Conservation (phyloP, 495 filamentous ascomycete species). For the Penicillium argentinense region DNA sequence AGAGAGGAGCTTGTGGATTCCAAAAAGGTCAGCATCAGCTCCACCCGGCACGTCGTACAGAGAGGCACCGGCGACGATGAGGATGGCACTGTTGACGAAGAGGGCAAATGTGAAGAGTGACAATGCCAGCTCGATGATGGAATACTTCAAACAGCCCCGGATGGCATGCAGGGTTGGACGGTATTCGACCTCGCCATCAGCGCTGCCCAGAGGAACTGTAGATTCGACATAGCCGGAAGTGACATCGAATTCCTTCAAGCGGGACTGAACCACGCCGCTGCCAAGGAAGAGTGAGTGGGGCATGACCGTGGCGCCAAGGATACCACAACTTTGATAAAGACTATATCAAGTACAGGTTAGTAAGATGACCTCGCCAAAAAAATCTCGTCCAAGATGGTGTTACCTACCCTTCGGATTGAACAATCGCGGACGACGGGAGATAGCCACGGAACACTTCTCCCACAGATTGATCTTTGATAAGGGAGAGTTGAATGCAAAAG, state of each 20-base stretch:
- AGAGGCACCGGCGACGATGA: slow-evolving; percentile 82
- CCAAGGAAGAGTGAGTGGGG: slow-evolving; percentile 88
- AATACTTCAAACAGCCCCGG: slow-evolving; percentile 74
- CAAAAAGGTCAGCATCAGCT: slow-evolving; percentile 71
- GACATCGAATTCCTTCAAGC: slow-evolving; percentile 75
- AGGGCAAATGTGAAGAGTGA: slow-evolving; percentile 89
- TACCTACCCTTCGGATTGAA: slow-evolving; percentile 62
- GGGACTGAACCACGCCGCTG: slow-evolving; percentile 82
- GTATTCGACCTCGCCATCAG: slow-evolving; percentile 60
- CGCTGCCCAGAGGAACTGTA: slow-evolving; percentile 35
- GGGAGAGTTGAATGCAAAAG: slow-evolving; percentile 84
- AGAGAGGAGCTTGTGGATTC: slow-evolving; percentile 76
- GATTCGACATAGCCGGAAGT: slow-evolving; percentile 55
- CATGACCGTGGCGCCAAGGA: slow-evolving; percentile 93
- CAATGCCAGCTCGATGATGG: slow-evolving; percentile 69
- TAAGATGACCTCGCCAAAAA: background rate
- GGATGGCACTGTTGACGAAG: slow-evolving; percentile 90
- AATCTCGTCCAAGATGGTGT: too few relatives aligned
- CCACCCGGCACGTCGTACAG: slow-evolving; percentile 60
- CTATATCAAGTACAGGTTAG: slow-evolving; percentile 37
- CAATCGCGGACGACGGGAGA: slow-evolving; percentile 72
- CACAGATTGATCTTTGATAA: slow-evolving; percentile 66
- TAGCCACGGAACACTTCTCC: slow-evolving; percentile 84
- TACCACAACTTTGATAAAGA: slow-evolving; percentile 87
- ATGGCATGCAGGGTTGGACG: slow-evolving; percentile 77